These are phyloP conservation scores for Physcomitrium patens DNA, from an alignment of 225 moss, liverwort and hornwort genomes.

Conservation along the genomic window DNA sequence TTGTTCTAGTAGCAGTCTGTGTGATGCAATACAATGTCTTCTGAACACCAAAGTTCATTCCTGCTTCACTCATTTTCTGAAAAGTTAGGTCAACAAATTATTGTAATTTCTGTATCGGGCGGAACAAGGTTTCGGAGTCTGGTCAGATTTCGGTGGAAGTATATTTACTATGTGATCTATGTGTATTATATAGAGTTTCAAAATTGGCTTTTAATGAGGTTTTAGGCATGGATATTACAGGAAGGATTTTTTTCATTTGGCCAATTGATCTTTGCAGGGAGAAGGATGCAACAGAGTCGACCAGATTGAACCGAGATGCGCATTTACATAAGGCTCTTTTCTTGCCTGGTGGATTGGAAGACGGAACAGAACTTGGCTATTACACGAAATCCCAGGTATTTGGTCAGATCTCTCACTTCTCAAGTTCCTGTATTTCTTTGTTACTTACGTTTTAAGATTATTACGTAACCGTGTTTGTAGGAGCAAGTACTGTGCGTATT, in stretches of 20 bases:
- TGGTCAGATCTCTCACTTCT: not conserved
- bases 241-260: not conserved
- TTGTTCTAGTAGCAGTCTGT: no score
- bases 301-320: conserved; percentile 48
- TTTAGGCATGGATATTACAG: no score
- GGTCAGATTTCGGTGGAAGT: not conserved
- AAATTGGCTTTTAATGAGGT: no score
- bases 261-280: conserved; percentile 44
- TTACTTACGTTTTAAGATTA: not conserved
- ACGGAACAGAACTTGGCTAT: conserved; percentile 67
- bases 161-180: not conserved
- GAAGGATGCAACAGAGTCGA: conserved; percentile 28
- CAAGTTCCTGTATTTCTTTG: not conserved
- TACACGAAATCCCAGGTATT: conserved; percentile 54
- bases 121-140: not conserved
- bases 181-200: no score
- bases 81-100: no score
- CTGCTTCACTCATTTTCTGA: no score
- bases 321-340: conserved; percentile 53
- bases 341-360: conserved; percentile 57
- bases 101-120: not conserved
- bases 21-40: no score
- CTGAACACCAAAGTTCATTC: no score
- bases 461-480: conserved; percentile 4
- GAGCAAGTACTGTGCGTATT: not conserved